Evolutionary conservation across 2,329 filamentous ascomycete species (phyloP), one percentile per base, ranked within the genome.

Genomic region (Gaeumannomyces tritici): DNA sequence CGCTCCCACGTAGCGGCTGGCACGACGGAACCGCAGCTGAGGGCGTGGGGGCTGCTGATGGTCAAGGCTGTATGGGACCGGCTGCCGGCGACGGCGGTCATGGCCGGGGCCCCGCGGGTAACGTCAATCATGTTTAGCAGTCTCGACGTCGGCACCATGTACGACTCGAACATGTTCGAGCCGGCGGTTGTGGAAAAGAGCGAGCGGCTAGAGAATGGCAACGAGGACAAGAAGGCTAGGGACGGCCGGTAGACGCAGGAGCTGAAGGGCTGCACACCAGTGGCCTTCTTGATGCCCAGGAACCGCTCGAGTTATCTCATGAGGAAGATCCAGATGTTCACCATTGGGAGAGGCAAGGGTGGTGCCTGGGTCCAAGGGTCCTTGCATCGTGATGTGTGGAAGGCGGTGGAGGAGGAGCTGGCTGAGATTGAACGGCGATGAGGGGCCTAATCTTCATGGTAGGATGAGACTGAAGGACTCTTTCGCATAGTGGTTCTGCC

Each of bases 361-460:
- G 59, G 59, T 35, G 54, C 59, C 27, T 61, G 59, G 59, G 59
- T 61, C 12, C 59, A 61, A 21, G 59, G 59, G 12, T n/a, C 51
- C 9, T 51, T 61, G 51, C 54, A 21, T 8, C 51, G 47, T 13
- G n/a, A 55, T 3, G 8, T 31, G 27, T 61, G 59, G 59, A 61
- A 61, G 24, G 6, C 42, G 26, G 47, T 56, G 21, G 59, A 61
- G 59, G 59, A 55, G 13, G 59, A 61, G 47, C 31, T 61, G 47
- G n/a, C 26, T 24, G 59, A 55, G 59, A 56, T 61, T 21, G 59
- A 61, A 24, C 51, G 51, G 59, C 27, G 35, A 33, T 60, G 59
- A 60, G 12, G 28, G 58, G n/a, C n/a, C n/a, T n/a, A n/a, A n/a
- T n/a, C n/a, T n/a, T n/a, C n/a, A n/a, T n/a, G n/a, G n/a, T n/a